phyloP scores from a whole-genome alignment of 106 monocot species.

The Acorus calamus region DNA sequence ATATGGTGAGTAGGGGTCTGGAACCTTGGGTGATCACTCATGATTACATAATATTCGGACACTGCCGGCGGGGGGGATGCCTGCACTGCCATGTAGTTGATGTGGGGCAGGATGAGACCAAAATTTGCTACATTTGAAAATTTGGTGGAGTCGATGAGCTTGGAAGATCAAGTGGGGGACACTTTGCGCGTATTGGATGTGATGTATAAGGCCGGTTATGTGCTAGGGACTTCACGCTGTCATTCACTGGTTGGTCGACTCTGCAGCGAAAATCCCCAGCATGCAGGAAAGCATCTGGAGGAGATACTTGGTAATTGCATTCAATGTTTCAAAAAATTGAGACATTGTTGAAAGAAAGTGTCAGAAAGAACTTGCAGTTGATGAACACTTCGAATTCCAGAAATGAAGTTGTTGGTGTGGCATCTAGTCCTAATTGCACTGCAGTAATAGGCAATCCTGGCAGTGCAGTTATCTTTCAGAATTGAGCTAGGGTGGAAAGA shows the following conservation, averaged over 20 bases:
- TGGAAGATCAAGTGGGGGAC: constrained; percentile 19
- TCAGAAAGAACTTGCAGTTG: constrained; percentile 29
- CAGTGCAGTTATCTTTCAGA: constrained; percentile 49
- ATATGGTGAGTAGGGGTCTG: constrained; percentile 31
- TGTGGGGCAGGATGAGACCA: constrained; percentile 37
- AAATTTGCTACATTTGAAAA: constrained; percentile 12
- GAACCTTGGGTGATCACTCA: constrained; percentile 32
- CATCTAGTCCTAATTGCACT: constrained; percentile 32
- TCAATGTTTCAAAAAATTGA: constrained; percentile 87
- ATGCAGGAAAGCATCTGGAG: background rate
- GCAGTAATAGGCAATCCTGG: constrained; percentile 48
- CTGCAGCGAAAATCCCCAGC: constrained; percentile 4
- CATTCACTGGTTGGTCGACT: constrained; percentile 31
- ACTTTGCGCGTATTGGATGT: constrained; percentile 33
- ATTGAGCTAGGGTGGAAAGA: constrained; percentile 64
- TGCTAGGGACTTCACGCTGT: constrained; percentile 18
- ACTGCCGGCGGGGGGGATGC: constrained; percentile 27
- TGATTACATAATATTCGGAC: constrained; percentile 36
- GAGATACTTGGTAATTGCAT: constrained; percentile 27
- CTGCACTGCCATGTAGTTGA: constrained; percentile 40
- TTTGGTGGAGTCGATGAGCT: constrained; percentile 28
- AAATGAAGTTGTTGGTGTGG: constrained; percentile 17
- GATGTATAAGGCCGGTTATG: constrained; percentile 34
- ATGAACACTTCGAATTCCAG: constrained; percentile 7
- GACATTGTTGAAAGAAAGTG: constrained; percentile 65